Evolutionary conservation across 202 grass and related monocot genomes (phyloP).

Genomic region (Zizania palustris): DNA sequence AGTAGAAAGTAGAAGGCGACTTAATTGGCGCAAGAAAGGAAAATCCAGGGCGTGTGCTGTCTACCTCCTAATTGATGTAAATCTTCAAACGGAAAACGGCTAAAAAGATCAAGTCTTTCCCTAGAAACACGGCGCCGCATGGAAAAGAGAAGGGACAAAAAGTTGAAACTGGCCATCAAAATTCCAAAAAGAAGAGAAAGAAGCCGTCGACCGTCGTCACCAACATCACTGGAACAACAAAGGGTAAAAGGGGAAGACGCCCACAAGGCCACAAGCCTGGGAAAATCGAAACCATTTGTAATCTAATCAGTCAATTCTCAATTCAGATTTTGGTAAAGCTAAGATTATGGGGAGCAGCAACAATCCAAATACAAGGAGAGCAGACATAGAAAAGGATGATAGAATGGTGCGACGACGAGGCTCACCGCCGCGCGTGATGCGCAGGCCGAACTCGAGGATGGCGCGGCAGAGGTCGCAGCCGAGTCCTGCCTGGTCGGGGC

Average conservation of each 20-base stretch:
- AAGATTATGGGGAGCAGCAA: neutral
- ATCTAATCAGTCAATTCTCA: neutral
- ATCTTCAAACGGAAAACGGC: neutral
- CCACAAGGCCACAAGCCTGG: neutral
- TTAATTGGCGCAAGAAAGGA: neutral
- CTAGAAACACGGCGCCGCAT: neutral
- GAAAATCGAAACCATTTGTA: neutral
- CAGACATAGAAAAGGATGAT: too few species aligned
- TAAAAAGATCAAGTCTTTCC: neutral
- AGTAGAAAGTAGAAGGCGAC: neutral
- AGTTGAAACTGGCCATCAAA: neutral
- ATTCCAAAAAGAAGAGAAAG: neutral
- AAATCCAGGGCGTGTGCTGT: conserved; percentile 8
- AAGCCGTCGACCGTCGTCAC: neutral
- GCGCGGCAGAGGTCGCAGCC: conserved; percentile 88
- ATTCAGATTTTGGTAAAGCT: neutral
- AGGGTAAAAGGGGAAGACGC: neutral
- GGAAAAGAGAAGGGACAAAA: neutral
- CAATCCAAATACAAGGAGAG: neutral
- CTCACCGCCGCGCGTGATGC: conserved; percentile 85
- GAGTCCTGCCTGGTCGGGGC: conserved; percentile 85
- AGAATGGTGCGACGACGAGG: neutral
- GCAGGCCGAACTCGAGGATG: conserved; percentile 95
- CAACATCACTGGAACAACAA: neutral
- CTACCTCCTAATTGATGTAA: neutral